These are phyloP conservation scores for Jamesozyma spencerorum DNA, from an alignment of 805 yeast species.

Conservation along the genomic window DNA sequence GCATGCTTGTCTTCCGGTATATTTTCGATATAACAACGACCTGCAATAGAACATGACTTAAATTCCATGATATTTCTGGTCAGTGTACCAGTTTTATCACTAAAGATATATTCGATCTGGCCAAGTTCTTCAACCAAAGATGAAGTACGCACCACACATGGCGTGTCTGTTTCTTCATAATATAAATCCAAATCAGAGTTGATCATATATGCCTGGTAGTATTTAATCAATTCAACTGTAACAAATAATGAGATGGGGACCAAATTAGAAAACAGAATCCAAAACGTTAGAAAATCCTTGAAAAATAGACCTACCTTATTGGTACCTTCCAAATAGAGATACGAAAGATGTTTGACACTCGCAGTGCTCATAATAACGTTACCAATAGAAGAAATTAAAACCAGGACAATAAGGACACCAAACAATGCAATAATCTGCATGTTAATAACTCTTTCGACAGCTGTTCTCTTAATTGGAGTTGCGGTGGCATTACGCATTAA, in stretches of 20 bases:
- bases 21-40: slow-evolving; percentile 74
- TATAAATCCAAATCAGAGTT: slow-evolving; percentile 93
- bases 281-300: slow-evolving; percentile 79
- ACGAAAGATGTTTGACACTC: slow-evolving; percentile 41
- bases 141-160: slow-evolving; percentile 90
- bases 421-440: slow-evolving; percentile 84
- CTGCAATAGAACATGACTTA: slow-evolving; percentile 87
- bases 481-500: slow-evolving; percentile 98
- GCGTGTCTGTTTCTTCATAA: slow-evolving; percentile 78
- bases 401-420: slow-evolving; percentile 61
- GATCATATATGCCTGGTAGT: slow-evolving; percentile 88
- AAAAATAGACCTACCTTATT: slow-evolving; percentile 67
- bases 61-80: slow-evolving; percentile 96
- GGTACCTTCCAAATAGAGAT: slow-evolving; percentile 59
- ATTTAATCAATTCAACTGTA: slow-evolving; percentile 91
- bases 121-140: slow-evolving; percentile 95
- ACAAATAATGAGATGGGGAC: slow-evolving; percentile 97
- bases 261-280: slow-evolving; percentile 92
- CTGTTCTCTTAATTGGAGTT: slow-evolving; percentile 93
- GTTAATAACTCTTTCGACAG: slow-evolving; percentile 91
- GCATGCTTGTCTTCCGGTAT: slow-evolving; percentile 87
- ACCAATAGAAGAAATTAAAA: slow-evolving; percentile 80
- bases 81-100: slow-evolving; percentile 95
- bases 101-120: slow-evolving; percentile 89
- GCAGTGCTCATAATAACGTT: slow-evolving; percentile 65